These are phyloP conservation scores for Colletotrichum graminicola DNA, from an alignment of 2,329 filamentous ascomycete genomes.

Conservation along the genomic window DNA sequence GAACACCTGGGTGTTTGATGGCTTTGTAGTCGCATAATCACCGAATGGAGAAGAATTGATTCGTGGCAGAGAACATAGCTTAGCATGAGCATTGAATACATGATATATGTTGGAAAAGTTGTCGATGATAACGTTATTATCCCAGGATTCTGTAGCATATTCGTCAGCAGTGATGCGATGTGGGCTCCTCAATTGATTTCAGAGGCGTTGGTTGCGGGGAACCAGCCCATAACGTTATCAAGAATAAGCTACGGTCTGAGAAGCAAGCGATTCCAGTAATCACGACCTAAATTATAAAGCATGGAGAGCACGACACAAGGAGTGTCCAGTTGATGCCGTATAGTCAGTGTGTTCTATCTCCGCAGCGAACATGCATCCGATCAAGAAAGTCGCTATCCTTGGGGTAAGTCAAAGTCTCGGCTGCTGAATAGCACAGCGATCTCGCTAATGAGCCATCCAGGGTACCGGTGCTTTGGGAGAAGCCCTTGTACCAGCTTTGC, in stretches of 20 bases:
- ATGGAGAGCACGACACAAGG: neutral
- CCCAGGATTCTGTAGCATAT: no score
- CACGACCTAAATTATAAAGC: neutral
- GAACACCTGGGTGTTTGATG: neutral
- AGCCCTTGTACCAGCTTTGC: slow-evolving; percentile 16
- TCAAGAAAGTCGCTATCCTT: slow-evolving; percentile 17
- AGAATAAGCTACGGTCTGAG: neutral
- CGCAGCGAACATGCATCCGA: neutral
- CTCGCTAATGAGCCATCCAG: neutral
- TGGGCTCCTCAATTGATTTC: neutral
- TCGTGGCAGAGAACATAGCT: no score
- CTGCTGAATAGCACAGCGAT: no score
- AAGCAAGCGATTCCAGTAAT: neutral
- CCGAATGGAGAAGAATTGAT: no score
- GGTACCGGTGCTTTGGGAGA: slow-evolving; percentile 19
- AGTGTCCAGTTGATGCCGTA: neutral
- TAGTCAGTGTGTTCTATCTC: neutral
- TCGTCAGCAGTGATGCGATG: neutral
- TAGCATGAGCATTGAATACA: neutral
- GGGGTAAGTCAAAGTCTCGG: neutral
- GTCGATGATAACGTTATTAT: neutral
- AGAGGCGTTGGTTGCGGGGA: neutral
- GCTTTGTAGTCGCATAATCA: no score
- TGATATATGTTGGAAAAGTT: neutral
- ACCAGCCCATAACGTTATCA: slow-evolving; percentile 1